These are phyloP conservation scores for Bjerkandera adusta DNA, from an alignment of 1,284 basidiomycete species.

Conservation along the genomic window DNA sequence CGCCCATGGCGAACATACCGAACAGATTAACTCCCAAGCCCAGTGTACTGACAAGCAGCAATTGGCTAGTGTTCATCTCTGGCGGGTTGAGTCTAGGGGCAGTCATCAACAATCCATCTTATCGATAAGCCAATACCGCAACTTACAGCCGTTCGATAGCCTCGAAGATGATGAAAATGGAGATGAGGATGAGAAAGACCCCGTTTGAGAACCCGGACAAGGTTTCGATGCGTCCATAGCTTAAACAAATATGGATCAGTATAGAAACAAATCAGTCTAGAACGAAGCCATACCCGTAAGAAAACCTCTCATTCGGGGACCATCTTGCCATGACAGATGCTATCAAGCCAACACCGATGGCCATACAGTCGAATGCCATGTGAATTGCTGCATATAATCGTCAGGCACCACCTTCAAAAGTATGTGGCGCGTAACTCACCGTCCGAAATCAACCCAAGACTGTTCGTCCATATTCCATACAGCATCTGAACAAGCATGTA, in stretches of 20 bases:
- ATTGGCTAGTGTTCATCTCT: constrained; percentile 95
- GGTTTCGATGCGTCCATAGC: constrained; percentile 98
- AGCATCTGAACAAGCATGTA: constrained; percentile 97
- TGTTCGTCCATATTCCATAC: constrained; percentile 98
- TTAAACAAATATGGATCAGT: constrained; percentile 28
- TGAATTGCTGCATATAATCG: constrained; percentile 76
- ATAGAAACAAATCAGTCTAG: constrained; percentile 4
- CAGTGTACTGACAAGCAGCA: constrained; percentile 86
- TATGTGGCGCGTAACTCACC: constrained; percentile 67
- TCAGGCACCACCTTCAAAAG: too few species aligned
- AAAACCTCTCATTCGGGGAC: constrained; percentile 93
- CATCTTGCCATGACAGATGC: constrained; percentile 98
- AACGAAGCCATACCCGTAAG: constrained; percentile 78
- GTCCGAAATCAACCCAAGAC: constrained; percentile 94
- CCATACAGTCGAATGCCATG: constrained; percentile 99
- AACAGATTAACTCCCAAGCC: constrained; percentile 95
- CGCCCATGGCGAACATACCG: constrained; percentile 99
- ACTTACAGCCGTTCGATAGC: constrained; percentile 91
- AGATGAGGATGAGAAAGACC: constrained; percentile 94
- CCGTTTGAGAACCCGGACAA: constrained; percentile 98
- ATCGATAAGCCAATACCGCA: neutral
- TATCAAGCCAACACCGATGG: constrained; percentile 93
- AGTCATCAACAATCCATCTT: constrained; percentile 1
- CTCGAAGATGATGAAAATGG: constrained; percentile 98
- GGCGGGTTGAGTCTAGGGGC: constrained; percentile 82